Evolutionary conservation across 176 grass and related monocot genomes (phyloP).

Genomic region (Eleusine coracana): DNA sequence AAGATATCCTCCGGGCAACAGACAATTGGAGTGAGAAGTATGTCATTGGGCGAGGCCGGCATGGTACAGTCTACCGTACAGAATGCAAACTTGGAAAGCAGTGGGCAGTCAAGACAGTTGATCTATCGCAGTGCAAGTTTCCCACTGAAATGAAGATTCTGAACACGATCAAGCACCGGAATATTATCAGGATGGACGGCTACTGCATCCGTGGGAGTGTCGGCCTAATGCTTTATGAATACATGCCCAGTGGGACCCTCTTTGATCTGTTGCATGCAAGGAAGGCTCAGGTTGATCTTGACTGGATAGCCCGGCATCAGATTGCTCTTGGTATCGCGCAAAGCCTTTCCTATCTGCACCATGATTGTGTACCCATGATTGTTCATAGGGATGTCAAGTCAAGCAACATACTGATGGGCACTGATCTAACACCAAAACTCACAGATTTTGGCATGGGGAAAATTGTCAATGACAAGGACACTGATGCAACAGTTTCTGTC

Average conservation of each 20-base stretch:
- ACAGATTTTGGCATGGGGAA: conserved; percentile 70
- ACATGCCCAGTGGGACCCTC: conserved; percentile 52
- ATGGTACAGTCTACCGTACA: conserved; percentile 54
- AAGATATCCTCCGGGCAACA: conserved; percentile 54
- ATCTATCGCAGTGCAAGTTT: conserved; percentile 50
- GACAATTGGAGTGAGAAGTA: conserved; percentile 65
- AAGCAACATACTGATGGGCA: conserved; percentile 66
- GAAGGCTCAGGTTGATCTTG: conserved; percentile 32
- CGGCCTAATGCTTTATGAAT: conserved; percentile 56
- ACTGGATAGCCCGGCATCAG: conserved; percentile 41
- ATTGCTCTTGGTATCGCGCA: conserved; percentile 51
- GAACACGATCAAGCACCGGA: conserved; percentile 57
- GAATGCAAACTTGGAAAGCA: conserved; percentile 40
- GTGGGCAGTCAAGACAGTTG: conserved; percentile 68
- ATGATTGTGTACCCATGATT: conserved; percentile 68
- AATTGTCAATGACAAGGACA: conserved; percentile 33
- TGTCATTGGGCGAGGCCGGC: conserved; percentile 58
- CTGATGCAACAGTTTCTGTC: conserved; percentile 43
- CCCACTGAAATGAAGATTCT: conserved; percentile 65
- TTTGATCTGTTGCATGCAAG: conserved; percentile 55
- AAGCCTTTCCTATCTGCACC: conserved; percentile 70
- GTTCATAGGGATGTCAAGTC: conserved; percentile 75
- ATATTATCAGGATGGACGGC: conserved; percentile 64
- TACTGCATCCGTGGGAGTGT: conserved; percentile 59
- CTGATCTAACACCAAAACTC: conserved; percentile 60